Evolutionary conservation across 192 early-diverging fungal species (phyloP).

Genomic region (Coemansia sp.): DNA sequence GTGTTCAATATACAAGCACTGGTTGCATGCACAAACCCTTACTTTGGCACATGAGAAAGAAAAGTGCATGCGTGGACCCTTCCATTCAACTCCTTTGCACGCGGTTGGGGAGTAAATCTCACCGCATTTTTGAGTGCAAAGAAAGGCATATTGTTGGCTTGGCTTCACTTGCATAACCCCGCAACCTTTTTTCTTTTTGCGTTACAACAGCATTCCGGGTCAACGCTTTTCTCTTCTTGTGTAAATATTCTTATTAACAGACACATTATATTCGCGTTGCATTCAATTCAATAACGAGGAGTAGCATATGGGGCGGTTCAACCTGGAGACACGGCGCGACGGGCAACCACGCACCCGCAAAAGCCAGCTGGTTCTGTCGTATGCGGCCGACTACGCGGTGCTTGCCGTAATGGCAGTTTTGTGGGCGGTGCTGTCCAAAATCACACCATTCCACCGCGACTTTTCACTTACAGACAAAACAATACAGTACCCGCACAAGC

Average conservation of each 20-base stretch:
- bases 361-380: conserved; percentile 48
- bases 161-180: too few species aligned
- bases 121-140: too few species aligned
- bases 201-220: not conserved
- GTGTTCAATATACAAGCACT: too few species aligned
- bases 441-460: conserved; percentile 68
- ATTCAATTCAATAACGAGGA: not conserved
- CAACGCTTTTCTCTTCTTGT: not conserved
- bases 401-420: conserved; percentile 57
- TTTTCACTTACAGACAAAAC: conserved; percentile 71
- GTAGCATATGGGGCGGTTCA: conserved; percentile 1
- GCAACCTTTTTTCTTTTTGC: not conserved
- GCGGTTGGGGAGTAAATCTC: too few species aligned
- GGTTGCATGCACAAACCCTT: too few species aligned
- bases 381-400: conserved; percentile 58
- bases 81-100: too few species aligned
- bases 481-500: conserved; percentile 64
- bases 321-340: conserved; percentile 17
- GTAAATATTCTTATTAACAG: not conserved
- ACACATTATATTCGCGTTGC: not conserved
- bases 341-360: conserved; percentile 37
- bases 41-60: too few species aligned
- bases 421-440: conserved; percentile 60
- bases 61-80: too few species aligned
- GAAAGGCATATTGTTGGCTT: too few species aligned